phyloP scores from a whole-genome alignment of 2,329 filamentous ascomycete species.

The Epichloe scottii region DNA sequence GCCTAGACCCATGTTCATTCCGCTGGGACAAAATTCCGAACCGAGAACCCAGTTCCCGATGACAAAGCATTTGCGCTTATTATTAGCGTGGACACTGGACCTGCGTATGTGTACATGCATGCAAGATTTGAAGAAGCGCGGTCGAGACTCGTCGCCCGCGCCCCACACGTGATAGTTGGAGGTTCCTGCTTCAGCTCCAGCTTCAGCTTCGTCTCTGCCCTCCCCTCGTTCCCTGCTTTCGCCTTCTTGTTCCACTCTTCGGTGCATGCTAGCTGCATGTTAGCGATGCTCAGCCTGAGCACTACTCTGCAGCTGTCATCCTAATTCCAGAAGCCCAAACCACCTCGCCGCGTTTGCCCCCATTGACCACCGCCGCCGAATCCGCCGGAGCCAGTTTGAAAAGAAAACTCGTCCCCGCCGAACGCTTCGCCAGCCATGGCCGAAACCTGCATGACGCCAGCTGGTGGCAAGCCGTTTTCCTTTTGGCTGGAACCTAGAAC shows the following conservation, averaged over 20 bases:
- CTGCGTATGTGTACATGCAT: no score
- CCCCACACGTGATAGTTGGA: background rate
- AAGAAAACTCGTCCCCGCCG: background rate
- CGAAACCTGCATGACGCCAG: slow-evolving; percentile 17
- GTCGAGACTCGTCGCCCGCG: background rate
- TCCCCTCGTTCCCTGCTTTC: background rate
- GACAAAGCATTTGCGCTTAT: no score
- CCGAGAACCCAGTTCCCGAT: no score
- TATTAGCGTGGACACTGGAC: no score
- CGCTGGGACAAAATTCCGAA: no score
- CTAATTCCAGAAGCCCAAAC: background rate
- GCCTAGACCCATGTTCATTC: no score
- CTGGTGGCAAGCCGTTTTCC: slow-evolving; percentile 13
- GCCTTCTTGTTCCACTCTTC: background rate
- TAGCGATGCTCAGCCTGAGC: background rate
- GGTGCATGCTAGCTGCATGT: background rate
- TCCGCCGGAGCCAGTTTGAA: background rate
- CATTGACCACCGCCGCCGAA: background rate
- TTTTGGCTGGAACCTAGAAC: slow-evolving; percentile 18
- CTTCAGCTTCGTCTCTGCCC: background rate
- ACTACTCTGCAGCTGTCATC: background rate
- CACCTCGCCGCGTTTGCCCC: background rate
- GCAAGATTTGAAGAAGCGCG: no score
- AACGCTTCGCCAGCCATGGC: slow-evolving; percentile 10
- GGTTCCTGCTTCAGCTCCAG: background rate